phyloP scores from a whole-genome alignment of 2,329 filamentous ascomycete species.

The Beauveria medogensis region DNA sequence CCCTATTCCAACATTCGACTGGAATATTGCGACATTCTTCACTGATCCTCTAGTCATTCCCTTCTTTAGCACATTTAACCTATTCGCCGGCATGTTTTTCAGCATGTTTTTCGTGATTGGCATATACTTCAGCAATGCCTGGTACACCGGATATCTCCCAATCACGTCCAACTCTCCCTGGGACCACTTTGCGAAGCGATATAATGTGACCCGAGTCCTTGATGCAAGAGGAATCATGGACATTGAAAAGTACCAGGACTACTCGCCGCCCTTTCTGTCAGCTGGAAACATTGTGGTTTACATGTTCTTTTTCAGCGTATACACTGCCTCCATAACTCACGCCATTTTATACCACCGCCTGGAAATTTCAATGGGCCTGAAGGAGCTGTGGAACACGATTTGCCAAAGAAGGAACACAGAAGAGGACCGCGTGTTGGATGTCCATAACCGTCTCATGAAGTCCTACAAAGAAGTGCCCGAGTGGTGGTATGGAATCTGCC shows the following conservation, averaged over 20 bases:
- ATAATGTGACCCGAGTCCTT: constrained; percentile 25
- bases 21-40: constrained; percentile 26
- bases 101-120: constrained; percentile 31
- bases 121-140: constrained; percentile 35
- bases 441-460: constrained; percentile 26
- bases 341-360: constrained; percentile 22
- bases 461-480: constrained; percentile 28
- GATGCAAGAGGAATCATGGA: constrained; percentile 31
- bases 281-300: constrained; percentile 24
- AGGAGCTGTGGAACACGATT: constrained; percentile 19
- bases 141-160: constrained; percentile 35
- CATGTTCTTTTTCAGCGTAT: constrained; percentile 21
- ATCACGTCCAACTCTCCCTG: constrained; percentile 36
- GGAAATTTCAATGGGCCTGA: constrained; percentile 20
- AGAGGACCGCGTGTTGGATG: constrained; percentile 16
- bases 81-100: constrained; percentile 27
- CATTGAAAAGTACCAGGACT: constrained; percentile 29
- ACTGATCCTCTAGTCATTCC: constrained; percentile 23
- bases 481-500: constrained; percentile 33
- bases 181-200: constrained; percentile 32
- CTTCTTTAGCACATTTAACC: constrained; percentile 32
- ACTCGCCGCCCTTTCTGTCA: constrained; percentile 32
- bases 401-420: constrained; percentile 14
- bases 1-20: constrained; percentile 31
- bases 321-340: constrained; percentile 21